Percentiles rank a stretch among this genome's conserved stretches.
Conservation (phyloP, 805 yeast genomes). For the Saccharomycopsis sp. region DNA sequence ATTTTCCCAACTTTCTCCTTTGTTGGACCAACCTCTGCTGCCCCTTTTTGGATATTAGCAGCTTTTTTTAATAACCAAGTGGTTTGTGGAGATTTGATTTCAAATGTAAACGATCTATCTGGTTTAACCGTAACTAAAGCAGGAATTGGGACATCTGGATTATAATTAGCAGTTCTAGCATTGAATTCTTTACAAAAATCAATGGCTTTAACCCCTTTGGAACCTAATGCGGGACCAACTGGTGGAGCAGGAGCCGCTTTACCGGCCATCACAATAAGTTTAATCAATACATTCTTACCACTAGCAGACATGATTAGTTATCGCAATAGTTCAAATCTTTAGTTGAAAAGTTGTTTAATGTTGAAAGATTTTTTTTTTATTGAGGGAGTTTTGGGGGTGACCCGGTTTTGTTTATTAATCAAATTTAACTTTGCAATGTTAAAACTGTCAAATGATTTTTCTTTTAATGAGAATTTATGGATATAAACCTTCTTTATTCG, state of each 20-base stretch:
- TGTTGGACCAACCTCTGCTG: conserved; percentile 53
- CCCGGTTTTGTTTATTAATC: background rate
- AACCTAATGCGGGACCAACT: conserved; percentile 97
- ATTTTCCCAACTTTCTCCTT: conserved; percentile 46
- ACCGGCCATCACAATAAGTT: conserved; percentile 92
- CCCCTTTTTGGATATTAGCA: conserved; percentile 71
- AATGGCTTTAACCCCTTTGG: conserved; percentile 97
- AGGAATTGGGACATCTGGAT: conserved; percentile 86
- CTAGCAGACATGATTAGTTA: conserved; percentile 24
- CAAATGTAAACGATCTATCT: conserved; percentile 84
- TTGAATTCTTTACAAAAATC: conserved; percentile 98
- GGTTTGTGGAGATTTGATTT: conserved; percentile 85
- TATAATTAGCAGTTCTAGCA: conserved; percentile 84
- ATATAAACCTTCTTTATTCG: too few species aligned
- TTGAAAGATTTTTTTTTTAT: too few species aligned
- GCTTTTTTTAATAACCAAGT: conserved; percentile 78
- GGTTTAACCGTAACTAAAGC: conserved; percentile 77
- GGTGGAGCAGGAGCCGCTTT: conserved; percentile 99
- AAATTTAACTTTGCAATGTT: background rate
- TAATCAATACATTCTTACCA: conserved; percentile 57
- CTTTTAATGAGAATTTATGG: too few species aligned
- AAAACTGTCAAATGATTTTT: too few species aligned
- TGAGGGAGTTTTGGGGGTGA: conserved; percentile 5
- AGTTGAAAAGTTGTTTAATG: too few species aligned
- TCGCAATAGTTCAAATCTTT: too few species aligned